These are phyloP conservation scores for Beta macrorhiza DNA, from an alignment of 179 eudicot genomes.

Conservation along the genomic window DNA sequence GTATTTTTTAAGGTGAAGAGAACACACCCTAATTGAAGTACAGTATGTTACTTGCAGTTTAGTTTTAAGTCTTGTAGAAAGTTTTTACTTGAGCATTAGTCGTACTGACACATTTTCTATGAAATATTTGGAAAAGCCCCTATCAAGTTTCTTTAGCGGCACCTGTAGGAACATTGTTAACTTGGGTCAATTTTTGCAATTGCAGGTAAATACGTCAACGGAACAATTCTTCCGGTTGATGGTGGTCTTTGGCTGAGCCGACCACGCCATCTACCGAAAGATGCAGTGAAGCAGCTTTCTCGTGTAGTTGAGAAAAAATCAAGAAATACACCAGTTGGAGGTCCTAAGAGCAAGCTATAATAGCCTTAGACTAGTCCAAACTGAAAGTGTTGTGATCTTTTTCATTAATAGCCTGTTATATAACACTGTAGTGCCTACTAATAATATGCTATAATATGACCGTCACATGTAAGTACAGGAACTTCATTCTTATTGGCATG, in stretches of 20 bases:
- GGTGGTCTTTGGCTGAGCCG: slow-evolving; percentile 93
- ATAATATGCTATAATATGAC: too few relatives aligned
- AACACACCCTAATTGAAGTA: too few relatives aligned
- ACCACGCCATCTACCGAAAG: slow-evolving; percentile 80
- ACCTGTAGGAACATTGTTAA: background rate
- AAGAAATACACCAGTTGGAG: slow-evolving; percentile 54
- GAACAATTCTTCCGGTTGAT: slow-evolving; percentile 64
- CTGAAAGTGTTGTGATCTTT: background rate
- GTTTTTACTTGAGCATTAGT: too few relatives aligned
- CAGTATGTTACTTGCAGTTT: too few relatives aligned
- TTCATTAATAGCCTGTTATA: too few relatives aligned
- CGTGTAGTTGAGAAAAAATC: slow-evolving; percentile 78
- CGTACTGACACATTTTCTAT: too few relatives aligned
- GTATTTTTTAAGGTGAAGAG: too few relatives aligned
- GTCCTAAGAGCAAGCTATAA: slow-evolving; percentile 79
- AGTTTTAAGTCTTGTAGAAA: too few relatives aligned
- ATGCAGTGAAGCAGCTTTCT: slow-evolving; percentile 72
- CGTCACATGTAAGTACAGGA: too few relatives aligned
- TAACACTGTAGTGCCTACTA: too few relatives aligned
- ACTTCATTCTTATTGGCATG: too few relatives aligned
- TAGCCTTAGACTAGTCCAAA: background rate
- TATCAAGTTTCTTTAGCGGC: background rate
- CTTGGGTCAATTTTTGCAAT: background rate
- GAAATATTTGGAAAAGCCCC: background rate
- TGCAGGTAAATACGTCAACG: slow-evolving; percentile 86